Evolutionary conservation across 306 rosid genomes (phyloP), one percentile per base, ranked within the genome.

Genomic region (Malus fusca): DNA sequence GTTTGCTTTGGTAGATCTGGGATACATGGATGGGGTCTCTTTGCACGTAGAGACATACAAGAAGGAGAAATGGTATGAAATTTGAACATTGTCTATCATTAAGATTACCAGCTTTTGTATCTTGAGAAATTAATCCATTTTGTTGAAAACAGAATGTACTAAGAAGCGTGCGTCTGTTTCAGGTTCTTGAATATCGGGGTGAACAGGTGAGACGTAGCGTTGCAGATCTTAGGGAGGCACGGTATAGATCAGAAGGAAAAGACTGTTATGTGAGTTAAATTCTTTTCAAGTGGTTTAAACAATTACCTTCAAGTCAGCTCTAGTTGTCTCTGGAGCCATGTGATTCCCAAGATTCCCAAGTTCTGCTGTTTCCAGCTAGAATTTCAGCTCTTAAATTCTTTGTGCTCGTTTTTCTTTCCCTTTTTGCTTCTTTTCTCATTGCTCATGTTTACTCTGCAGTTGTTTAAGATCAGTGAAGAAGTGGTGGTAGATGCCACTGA

Each of bases 181-280:
- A 96, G 99, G 99, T 96, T 83, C 98, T 96, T 82, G 99, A 96
- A 85, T 96, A 96, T 78, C 99, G 98, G 19, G 99, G 99, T 8
- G 99, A 96, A 82, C 99, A 96, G 85, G 98, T 96, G 77, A 82
- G 99, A 80, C 82, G 99, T 59, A 88, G 96, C 68, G 58, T 96
- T 46, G 99, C 98, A 22, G 99, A 96, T 84, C 80, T 96, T 83
- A 92, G 99, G 80, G 99, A 96, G 81, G 87, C 90, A 4, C 96
- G 87, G 61, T 96, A 96, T 83, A 92, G 87, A 84, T 66, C 23
- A 53, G 90, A 88, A 82, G 92, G 97, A 85, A 92, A 96, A 86
- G 98, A 96, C 81, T 96, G 99, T 86, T 96, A 96, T 66, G 99
- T 96, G 86, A 82, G 97, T 84, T 75, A 59, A 63, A 21, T 55